Evolutionary conservation across 352 stramenopile genomes (phyloP), one percentile per base, ranked within the genome.

Genomic region (Pythium oligandrum): DNA sequence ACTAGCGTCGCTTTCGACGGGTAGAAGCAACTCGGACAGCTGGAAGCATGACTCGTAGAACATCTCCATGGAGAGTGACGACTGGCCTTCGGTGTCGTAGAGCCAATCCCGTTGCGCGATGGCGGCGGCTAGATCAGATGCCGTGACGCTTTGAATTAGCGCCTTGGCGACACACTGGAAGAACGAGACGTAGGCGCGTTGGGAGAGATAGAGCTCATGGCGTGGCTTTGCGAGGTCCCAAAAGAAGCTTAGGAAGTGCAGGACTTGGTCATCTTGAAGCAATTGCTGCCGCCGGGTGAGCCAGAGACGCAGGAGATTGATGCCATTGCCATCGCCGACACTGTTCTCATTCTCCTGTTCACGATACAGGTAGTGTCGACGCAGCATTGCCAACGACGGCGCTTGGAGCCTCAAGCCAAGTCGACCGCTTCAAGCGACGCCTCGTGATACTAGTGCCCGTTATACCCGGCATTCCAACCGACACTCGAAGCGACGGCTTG

Each of bases 21-120:
- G 71, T 39, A 91, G 60, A 43, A 88, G 35, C 30, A 91, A 63
- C 34, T 89, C 80, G 3, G 76, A 72, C 30, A 83, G 43, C 44
- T 87, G 68, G 57, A 89, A 69, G 11, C 89, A 42, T 3, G 80
- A 70, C 30, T 87, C 78, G 17, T 71, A 60, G 43, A 91, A 89
- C 47, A 73, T 60, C 40, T 77, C 73, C 9, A 67, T 37, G 45
- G 58, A 51, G 58, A 90, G 54, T 9, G 66, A 42, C 31, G 64
- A 11, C 33, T 3, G 37, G 9, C 63, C 64, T 58, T 73, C 63
- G 4, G 66, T 67, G 59, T 90, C 80, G 63, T 90, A 90, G n/a
- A 78, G 54, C 80, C 80, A 88, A 63, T 90, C 80, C 8, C 75
- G 64, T 42, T 70, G 51, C 0, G 74, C 76, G 32, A 84, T 63